Base-by-base conservation (phyloP, 257 asterid genomes). In the Ehretia macrophylla region DNA sequence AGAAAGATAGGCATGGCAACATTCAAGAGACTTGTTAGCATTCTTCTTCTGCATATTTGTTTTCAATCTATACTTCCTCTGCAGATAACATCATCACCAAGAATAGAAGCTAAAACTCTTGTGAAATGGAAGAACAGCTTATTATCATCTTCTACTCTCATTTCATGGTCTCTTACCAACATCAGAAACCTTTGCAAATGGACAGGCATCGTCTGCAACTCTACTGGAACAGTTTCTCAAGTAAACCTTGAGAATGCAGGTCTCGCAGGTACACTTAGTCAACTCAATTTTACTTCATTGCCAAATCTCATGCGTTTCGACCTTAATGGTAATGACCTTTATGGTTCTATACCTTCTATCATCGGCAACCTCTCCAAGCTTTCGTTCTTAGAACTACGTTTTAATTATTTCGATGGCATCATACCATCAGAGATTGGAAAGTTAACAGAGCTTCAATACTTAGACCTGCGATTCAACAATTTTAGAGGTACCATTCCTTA, bases 371-470 rank as follows among this genome's bases (percentile, higher is more conserved):
- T n/a, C n/a, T n/a, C n/a, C n/a, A n/a, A n/a, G n/a, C n/a, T n/a
- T n/a, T n/a, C n/a, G 54, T 51, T 91, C 68, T 58, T 87, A 82
- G 98, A 91, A 80, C 64, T 91, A 38, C 65, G 95, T 69, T 73
- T 60, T 75, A 90, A 90, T 38, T 2, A 64, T 4, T 65, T 88
- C 0, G 75, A 8, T 0, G 81, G 56, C 16, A 0, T 64, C 49
- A 70, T 88, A 65, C 96, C 98, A 9, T 39, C 75, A 11, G 85
- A 85, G 73, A 84, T 88, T 37, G n/a, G n/a, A n/a, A n/a, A n/a
- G n/a, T 66, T 91, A 80, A 79, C 44, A 22, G 77, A 65, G 66
- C 59, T 91, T 53, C 71, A 55, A 17, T 63, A 66, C 74, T 56
- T 91, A 14, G 79, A 77, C 60, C 63, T 91, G 17, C 63, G 27